Conservation (phyloP, 2,329 filamentous ascomycete species). For the Penicillium sp. region DNA sequence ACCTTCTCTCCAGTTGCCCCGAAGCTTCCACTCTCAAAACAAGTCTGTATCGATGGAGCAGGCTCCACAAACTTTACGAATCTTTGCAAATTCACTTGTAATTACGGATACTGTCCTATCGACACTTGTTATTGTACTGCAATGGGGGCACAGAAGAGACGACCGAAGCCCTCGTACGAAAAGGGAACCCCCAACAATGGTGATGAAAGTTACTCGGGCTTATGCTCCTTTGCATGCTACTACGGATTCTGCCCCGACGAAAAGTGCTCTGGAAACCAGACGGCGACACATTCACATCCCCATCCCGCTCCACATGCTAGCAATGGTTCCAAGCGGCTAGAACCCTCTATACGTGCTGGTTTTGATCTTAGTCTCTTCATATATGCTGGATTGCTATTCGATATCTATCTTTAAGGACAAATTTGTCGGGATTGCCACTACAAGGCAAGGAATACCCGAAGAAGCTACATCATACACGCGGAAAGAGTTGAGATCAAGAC, state of each 20-base stretch:
- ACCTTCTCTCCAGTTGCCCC: constrained; percentile 1
- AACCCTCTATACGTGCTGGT: background rate
- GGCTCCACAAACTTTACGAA: constrained; percentile 6
- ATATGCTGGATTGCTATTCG: background rate
- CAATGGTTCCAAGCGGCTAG: background rate
- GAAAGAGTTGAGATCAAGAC: too few species aligned
- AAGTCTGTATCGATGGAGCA: constrained; percentile 10
- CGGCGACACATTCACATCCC: background rate
- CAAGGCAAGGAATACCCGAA: background rate
- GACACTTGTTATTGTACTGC: constrained; percentile 12
- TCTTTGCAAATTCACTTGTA: constrained; percentile 10
- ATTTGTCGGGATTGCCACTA: background rate
- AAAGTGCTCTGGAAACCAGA: background rate
- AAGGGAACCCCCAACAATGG: constrained; percentile 6
- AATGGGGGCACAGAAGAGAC: constrained; percentile 3
- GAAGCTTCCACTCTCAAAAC: constrained; percentile 1
- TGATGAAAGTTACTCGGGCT: constrained; percentile 7
- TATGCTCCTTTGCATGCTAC: constrained; percentile 14
- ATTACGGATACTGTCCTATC: constrained; percentile 14
- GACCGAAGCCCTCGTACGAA: constrained; percentile 6
- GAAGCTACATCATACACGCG: too few species aligned
- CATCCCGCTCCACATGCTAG: background rate
- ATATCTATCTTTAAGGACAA: background rate
- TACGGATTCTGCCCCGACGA: constrained; percentile 11
- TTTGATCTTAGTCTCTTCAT: background rate